These are phyloP conservation scores for Coriaria nepalensis DNA, from an alignment of 306 rosid genomes.

Conservation along the genomic window DNA sequence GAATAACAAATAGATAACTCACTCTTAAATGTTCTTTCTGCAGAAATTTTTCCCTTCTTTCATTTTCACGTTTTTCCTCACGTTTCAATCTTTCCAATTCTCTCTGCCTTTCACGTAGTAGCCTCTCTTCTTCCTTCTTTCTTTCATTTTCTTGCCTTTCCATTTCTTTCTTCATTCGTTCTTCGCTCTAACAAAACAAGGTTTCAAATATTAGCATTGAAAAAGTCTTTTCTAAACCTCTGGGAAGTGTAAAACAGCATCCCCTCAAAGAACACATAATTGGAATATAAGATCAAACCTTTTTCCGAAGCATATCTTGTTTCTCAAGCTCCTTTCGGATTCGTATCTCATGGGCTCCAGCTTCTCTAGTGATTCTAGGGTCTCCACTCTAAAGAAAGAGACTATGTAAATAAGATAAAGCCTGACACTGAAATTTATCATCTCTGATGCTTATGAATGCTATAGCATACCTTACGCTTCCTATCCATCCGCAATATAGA, in stretches of 20 bases:
- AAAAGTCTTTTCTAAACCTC: background rate
- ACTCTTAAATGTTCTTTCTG: slow-evolving; percentile 67
- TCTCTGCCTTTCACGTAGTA: slow-evolving; percentile 78
- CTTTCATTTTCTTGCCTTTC: slow-evolving; percentile 93
- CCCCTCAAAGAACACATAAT: background rate
- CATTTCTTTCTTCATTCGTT: slow-evolving; percentile 70
- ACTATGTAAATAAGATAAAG: slow-evolving; percentile 11
- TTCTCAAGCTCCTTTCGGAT: slow-evolving; percentile 86
- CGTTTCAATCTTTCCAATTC: slow-evolving; percentile 85
- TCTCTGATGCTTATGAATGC: slow-evolving; percentile 7
- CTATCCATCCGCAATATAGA: slow-evolving; percentile 45
- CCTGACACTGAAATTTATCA: slow-evolving; percentile 9
- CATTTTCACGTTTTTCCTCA: slow-evolving; percentile 77
- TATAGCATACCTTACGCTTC: slow-evolving; percentile 66
- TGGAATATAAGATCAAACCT: slow-evolving; percentile 35
- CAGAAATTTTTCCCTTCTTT: slow-evolving; percentile 83
- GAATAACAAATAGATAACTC: slow-evolving; percentile 16
- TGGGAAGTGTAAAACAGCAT: background rate
- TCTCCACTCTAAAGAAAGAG: slow-evolving; percentile 56
- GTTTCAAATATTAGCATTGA: slow-evolving; percentile 12
- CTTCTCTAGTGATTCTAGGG: slow-evolving; percentile 53
- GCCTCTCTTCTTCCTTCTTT: slow-evolving; percentile 87
- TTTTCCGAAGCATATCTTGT: slow-evolving; percentile 78
- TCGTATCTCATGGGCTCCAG: slow-evolving; percentile 71
- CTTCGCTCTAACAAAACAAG: slow-evolving; percentile 52